phyloP scores from a whole-genome alignment of 257 asterid species.

The Solanum gandarillasii region DNA sequence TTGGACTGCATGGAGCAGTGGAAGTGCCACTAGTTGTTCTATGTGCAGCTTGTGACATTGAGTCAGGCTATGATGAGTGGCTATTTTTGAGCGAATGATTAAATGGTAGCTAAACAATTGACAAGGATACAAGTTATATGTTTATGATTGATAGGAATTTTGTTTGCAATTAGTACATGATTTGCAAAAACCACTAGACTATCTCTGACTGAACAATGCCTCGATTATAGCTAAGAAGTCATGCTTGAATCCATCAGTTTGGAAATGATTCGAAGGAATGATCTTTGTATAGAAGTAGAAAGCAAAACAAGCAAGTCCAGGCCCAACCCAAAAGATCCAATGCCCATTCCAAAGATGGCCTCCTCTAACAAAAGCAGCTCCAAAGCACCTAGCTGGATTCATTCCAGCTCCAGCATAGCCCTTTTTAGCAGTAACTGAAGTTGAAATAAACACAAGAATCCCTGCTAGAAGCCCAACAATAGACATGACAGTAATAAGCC shows the following conservation, averaged over 20 bases:
- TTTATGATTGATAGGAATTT: not conserved
- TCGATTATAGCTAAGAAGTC: slow-evolving; percentile 37
- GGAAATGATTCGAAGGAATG: slow-evolving; percentile 55
- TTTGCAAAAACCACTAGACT: not conserved
- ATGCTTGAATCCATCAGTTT: slow-evolving; percentile 40
- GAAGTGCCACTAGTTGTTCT: not conserved
- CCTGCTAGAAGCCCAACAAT: slow-evolving; percentile 54
- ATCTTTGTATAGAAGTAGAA: slow-evolving; percentile 55
- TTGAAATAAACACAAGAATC: slow-evolving; percentile 47
- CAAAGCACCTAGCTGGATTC: slow-evolving; percentile 77
- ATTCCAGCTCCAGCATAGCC: slow-evolving; percentile 71
- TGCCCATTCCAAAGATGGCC: slow-evolving; percentile 74
- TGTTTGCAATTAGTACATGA: not conserved
- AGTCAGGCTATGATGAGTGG: not conserved
- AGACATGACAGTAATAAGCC: slow-evolving; percentile 25
- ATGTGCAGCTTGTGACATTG: not conserved
- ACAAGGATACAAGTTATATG: not conserved
- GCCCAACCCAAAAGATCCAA: slow-evolving; percentile 82
- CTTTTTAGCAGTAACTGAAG: slow-evolving; percentile 39
- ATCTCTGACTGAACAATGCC: slow-evolving; percentile 13
- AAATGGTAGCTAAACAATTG: not conserved
- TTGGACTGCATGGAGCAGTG: not conserved
- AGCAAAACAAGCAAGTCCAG: slow-evolving; percentile 36
- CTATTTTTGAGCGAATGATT: not conserved
- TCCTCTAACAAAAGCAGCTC: slow-evolving; percentile 63